A percentile compares a stretch with the other conserved stretches of the same genome.
Conservation (phyloP, 2,329 filamentous ascomycete genomes). For the Lecanosticta acicola region DNA sequence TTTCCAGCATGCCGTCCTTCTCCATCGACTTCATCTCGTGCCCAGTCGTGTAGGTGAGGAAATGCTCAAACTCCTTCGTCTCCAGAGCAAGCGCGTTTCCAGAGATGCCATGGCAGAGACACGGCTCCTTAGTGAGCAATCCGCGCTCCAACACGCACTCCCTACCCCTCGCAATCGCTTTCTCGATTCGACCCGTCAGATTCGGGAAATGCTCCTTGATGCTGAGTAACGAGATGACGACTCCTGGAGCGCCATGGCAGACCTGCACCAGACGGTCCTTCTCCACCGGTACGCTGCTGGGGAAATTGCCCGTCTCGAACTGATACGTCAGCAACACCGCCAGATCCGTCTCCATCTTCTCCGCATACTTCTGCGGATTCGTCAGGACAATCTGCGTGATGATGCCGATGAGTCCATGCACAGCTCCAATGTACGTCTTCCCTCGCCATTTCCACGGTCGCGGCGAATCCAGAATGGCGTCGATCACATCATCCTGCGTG, state of each 20-base stretch:
- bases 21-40: slow-evolving; percentile 52
- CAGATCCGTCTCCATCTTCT: slow-evolving; percentile 50
- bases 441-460: slow-evolving; percentile 61
- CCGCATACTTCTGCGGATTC: slow-evolving; percentile 50
- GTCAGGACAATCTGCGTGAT: slow-evolving; percentile 63
- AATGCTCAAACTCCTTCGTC: slow-evolving; percentile 50
- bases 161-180: slow-evolving; percentile 48
- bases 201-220: slow-evolving; percentile 53
- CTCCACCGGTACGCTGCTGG: slow-evolving; percentile 48
- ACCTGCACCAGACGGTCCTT: slow-evolving; percentile 55
- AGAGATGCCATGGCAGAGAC: slow-evolving; percentile 59
- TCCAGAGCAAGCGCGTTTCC: slow-evolving; percentile 57
- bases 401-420: slow-evolving; percentile 64
- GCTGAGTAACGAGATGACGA: slow-evolving; percentile 53
- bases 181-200: slow-evolving; percentile 50
- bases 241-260: slow-evolving; percentile 62
- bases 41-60: slow-evolving; percentile 53
- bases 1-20: slow-evolving; percentile 48
- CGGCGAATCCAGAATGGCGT: slow-evolving; percentile 52
- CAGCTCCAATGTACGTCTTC: slow-evolving; percentile 59
- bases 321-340: slow-evolving; percentile 55
- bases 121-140: slow-evolving; percentile 58
- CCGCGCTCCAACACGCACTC: slow-evolving; percentile 53
- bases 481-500: slow-evolving; percentile 53
- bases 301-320: slow-evolving; percentile 58